These are phyloP conservation scores for Coniochaeta ligniaria DNA, from an alignment of 2,329 filamentous ascomycete species.

Conservation along the genomic window DNA sequence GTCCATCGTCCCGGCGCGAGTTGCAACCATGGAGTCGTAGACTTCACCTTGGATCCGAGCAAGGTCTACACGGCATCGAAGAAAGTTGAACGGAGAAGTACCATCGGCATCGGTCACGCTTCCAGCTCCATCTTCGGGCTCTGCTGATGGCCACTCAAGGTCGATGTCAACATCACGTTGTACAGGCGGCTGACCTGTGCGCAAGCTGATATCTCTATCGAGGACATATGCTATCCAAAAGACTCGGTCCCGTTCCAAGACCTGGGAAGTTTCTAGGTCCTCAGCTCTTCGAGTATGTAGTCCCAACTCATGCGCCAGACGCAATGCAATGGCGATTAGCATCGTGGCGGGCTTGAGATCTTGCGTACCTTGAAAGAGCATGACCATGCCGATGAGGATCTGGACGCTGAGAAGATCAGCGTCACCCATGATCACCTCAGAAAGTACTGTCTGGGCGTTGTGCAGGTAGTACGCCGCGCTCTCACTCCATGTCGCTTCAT, in stretches of 20 bases:
- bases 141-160: constrained; percentile 14
- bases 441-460: constrained; percentile 19
- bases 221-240: constrained; percentile 24
- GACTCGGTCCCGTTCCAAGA: constrained; percentile 16
- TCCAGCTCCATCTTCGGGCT: constrained; percentile 9
- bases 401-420: constrained; percentile 20
- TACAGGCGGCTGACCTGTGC: constrained; percentile 15
- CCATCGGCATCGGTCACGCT: constrained; percentile 12
- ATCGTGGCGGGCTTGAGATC: constrained; percentile 18
- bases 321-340: constrained; percentile 18
- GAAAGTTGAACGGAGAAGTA: constrained; percentile 13
- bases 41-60: constrained; percentile 15
- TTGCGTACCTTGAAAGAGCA: constrained; percentile 17
- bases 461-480: constrained; percentile 14
- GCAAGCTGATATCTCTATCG: constrained; percentile 19
- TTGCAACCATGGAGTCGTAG: constrained; percentile 16
- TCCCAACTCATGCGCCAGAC: constrained; percentile 15
- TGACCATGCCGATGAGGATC: constrained; percentile 20
- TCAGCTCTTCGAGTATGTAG: constrained; percentile 13
- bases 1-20: constrained; percentile 12
- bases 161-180: constrained; percentile 16
- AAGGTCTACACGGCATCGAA: constrained; percentile 13
- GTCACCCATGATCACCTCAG: constrained; percentile 16
- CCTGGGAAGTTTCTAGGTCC: constrained; percentile 10
- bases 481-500: constrained; percentile 4